Evolutionary conservation across 768 basidiomycete genomes (phyloP).

Genomic region (Grammothele lineata): DNA sequence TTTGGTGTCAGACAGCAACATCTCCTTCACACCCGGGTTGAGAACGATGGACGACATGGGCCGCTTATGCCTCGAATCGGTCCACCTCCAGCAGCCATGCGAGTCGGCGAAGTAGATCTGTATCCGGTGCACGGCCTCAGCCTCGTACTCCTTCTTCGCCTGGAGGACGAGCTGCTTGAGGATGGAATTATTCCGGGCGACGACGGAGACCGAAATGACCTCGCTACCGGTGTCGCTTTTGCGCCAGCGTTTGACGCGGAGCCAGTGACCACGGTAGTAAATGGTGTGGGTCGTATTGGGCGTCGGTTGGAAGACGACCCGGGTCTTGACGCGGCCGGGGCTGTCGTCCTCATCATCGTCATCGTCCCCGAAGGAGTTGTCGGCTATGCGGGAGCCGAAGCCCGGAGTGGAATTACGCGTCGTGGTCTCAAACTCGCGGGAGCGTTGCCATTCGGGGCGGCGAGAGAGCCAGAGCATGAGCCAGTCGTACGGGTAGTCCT

Average conservation of each 20-base stretch:
- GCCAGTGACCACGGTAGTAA: constrained; percentile 81
- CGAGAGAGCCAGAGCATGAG: constrained; percentile 88
- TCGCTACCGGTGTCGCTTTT: constrained; percentile 70
- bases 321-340: constrained; percentile 66
- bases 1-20: constrained; percentile 75
- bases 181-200: constrained; percentile 78
- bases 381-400: constrained; percentile 42
- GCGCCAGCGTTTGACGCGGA: constrained; percentile 66
- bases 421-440: constrained; percentile 85
- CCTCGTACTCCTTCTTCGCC: constrained; percentile 87
- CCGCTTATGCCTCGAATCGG: constrained; percentile 82
- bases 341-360: constrained; percentile 46
- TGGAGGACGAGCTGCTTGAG: constrained; percentile 87
- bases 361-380: constrained; percentile 57
- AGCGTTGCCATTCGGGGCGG: constrained; percentile 84
- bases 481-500: constrained; percentile 90
- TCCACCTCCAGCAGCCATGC: constrained; percentile 85
- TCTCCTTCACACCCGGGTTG: constrained; percentile 86
- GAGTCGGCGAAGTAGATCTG: constrained; percentile 90
- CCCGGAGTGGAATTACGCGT: constrained; percentile 68
- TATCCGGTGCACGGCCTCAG: constrained; percentile 80
- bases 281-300: constrained; percentile 87
- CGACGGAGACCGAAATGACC: constrained; percentile 77
- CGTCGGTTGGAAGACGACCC: constrained; percentile 86
- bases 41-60: constrained; percentile 87